Evolutionary conservation across 441 rosid genomes (phyloP), one percentile per base, ranked within the genome.

Genomic region (Theobroma grandiflorum): DNA sequence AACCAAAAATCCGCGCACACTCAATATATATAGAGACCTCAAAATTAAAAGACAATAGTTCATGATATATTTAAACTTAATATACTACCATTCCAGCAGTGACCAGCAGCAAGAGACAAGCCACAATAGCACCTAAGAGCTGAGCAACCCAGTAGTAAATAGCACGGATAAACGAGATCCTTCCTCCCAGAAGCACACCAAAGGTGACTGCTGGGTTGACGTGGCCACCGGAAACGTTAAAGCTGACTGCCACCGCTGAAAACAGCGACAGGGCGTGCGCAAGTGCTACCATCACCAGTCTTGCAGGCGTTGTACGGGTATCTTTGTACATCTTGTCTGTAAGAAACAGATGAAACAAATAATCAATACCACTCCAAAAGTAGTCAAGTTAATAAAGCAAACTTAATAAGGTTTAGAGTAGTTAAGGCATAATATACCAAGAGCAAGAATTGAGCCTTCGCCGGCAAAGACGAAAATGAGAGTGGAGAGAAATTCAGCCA

Each of bases 201-300:
- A 84, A 84, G 10, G 86, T 84, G 59, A 84, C 84, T 14, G 86
- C 82, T 0, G 86, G 86, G 64, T 77, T 84, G 16, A 78, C 76
- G 45, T 80, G 86, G 53, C 86, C 84, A 40, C 83, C 84, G 42
- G 86, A 84, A 16, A 84, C 74, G 79, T 81, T 84, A n/a, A 80
- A 33, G 6, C 70, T 43, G 50, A 75, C 55, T 14, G 86, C 59
- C 18, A 81, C 84, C 8, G 66, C 84, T 3, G 80, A 33, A 35
- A 84, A 84, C 4, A 84, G 80, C 37, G 84, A 62, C 57, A 84
- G 57, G 0, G 72, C 86, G 33, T 84, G 86, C 35, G 84, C 86
- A 16, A 84, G 78, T 35, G 81, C 81, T 11, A 78, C 20, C 76
- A 78, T 70, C 81, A 78, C 70, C 38, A 78, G 6, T 4, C 69